Percentiles rank a stretch among this genome's conserved stretches.
phyloP scores from a whole-genome alignment of 2,329 filamentous ascomycete species.

The Harringtonia lauricola region DNA sequence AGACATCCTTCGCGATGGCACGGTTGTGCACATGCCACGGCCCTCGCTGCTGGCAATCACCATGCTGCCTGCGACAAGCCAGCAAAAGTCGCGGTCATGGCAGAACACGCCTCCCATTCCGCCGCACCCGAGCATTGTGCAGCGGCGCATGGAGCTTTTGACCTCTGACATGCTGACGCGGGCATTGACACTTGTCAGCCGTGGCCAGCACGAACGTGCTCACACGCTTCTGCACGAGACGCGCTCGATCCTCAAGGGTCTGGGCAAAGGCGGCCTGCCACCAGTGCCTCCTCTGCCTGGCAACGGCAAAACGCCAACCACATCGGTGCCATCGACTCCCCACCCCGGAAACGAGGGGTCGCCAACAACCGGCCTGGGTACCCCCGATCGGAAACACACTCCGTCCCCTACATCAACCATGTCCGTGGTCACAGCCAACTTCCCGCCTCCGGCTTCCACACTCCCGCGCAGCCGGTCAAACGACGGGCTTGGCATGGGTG shows the following conservation, averaged over 20 bases:
- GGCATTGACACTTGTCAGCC: conserved; percentile 79
- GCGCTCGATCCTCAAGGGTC: conserved; percentile 84
- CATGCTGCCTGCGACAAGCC: conserved; percentile 65
- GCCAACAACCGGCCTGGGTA: conserved; percentile 27
- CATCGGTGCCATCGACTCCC: conserved; percentile 36
- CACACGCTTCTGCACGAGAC: conserved; percentile 90
- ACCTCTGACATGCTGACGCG: conserved; percentile 97
- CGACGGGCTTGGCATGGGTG: conserved; percentile 45
- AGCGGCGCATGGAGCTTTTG: conserved; percentile 92
- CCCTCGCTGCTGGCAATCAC: conserved; percentile 91
- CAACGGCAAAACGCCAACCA: conserved; percentile 20
- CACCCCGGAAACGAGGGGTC: conserved; percentile 33
- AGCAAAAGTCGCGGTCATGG: conserved; percentile 55
- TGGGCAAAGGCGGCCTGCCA: conserved; percentile 88
- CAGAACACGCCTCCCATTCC: conserved; percentile 69
- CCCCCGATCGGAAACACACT: conserved; percentile 43
- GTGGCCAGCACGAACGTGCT: conserved; percentile 86
- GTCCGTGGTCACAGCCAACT: conserved; percentile 27
- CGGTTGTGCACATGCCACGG: conserved; percentile 72
- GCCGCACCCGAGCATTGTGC: conserved; percentile 88
- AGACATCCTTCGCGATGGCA: conserved; percentile 83
- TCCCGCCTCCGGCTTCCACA: conserved; percentile 24
- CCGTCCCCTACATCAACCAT: conserved; percentile 41
- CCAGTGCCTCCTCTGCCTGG: conserved; percentile 60
- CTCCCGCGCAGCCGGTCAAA: conserved; percentile 42